Evolutionary conservation across 1,284 basidiomycete species (phyloP).

Genomic region (Trametes pubescens): DNA sequence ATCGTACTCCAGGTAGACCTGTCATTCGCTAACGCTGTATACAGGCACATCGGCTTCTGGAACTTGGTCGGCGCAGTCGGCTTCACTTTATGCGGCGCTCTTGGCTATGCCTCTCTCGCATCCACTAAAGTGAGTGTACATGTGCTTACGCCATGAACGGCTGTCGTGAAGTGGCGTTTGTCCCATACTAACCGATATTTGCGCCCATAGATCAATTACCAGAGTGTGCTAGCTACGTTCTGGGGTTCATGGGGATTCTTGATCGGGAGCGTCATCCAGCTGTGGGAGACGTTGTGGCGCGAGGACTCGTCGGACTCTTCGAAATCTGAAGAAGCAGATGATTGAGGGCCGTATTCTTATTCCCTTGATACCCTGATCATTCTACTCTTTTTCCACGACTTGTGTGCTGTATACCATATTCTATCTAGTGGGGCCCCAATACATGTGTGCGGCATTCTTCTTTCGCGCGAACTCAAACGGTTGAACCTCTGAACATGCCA

Average conservation of each 20-base stretch:
- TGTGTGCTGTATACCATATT: neutral
- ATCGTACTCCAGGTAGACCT: neutral
- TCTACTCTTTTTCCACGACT: neutral
- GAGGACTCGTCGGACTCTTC: conserved; percentile 23
- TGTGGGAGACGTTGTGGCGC: conserved; percentile 51
- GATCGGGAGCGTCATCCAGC: conserved; percentile 62
- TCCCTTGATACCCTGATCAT: neutral
- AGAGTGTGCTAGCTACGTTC: conserved; percentile 62
- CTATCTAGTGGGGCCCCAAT: too few relatives aligned
- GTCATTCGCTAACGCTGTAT: neutral
- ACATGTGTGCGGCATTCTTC: neutral
- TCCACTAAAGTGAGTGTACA: conserved; percentile 32
- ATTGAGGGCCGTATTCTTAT: neutral
- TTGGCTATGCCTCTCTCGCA: conserved; percentile 52
- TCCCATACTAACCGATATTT: neutral
- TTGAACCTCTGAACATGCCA: conserved; percentile 15
- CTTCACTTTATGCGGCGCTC: conserved; percentile 62
- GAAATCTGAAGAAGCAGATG: neutral
- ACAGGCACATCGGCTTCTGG: conserved; percentile 53
- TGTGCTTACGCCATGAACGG: neutral
- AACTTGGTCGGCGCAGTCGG: conserved; percentile 64
- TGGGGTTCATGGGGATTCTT: conserved; percentile 72
- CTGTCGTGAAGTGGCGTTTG: neutral
- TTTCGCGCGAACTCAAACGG: neutral
- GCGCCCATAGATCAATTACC: conserved; percentile 46